Base-by-base conservation (phyloP, 495 filamentous ascomycete genomes). In the Acidomyces sp. region DNA sequence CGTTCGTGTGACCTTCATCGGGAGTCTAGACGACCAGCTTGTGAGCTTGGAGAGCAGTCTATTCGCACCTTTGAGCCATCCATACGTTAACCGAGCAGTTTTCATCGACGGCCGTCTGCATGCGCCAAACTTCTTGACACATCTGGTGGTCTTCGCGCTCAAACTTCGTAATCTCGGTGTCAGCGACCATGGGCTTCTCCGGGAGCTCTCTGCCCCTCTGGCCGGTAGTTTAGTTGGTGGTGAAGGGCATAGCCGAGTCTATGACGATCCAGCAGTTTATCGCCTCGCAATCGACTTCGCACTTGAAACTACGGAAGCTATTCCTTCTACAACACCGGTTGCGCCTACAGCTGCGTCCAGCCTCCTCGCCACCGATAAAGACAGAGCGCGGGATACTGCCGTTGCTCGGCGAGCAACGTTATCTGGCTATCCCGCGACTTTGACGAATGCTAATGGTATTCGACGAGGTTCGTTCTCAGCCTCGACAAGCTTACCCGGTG, bases 11-110 rank as follows among this genome's bases (percentile, higher is more conserved):
- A 77, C 83, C 2, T 87, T 82, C 58, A 65, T 90, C 48, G 88
- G 88, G 24, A 93, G 85, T 55, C 90, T 96, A 38, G 90, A 97
- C 56, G 90, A 97, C 60, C 90, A 97, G 60, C 67, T 97, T 10
- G 87, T 97, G 21, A 88, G 85, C 11, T 58, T 94, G 37, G 86
- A 94, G 69, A 94, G 86, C 12, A 84, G 86, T 0, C 76, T 85
- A 2, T 93, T 92, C 51, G 73, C 83, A 1, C 77, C 78, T 3
- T 74, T 82, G 4, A 73, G 74, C 24, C 90, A 97, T 55, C 90
- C 90, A 3, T 86, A 93, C 50, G 87, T 97, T 27, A 88, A 80
- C 55, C 75, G 90, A 18, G 83, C 87, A 21, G 88, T 88, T 4
- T 97, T 96, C 55, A 83, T 97, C 34, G 88, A 96, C 58, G 85